phyloP scores from a whole-genome alignment of 129 eudicot species.

The carrot (Daucus carota) region DNA sequence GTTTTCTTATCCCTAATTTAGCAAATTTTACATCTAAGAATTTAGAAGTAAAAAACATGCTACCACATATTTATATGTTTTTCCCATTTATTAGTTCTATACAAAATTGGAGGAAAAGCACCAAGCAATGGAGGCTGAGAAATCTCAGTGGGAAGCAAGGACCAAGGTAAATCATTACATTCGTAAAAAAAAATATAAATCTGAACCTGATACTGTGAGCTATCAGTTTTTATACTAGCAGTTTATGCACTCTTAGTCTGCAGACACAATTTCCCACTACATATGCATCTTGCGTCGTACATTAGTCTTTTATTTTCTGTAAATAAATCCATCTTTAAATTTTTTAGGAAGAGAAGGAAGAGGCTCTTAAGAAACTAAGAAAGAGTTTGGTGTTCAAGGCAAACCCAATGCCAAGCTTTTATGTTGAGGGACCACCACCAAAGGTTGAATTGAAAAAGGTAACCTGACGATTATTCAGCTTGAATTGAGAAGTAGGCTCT shows the following conservation, averaged over 20 bases:
- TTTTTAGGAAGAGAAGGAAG: constrained; percentile 78
- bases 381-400: constrained; percentile 76
- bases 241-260: not conserved
- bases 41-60: not conserved
- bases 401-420: constrained; percentile 96
- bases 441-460: constrained; percentile 88
- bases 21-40: not conserved
- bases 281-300: not conserved
- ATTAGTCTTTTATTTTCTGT: not conserved
- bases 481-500: not conserved
- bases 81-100: constrained; percentile 35
- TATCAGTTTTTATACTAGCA: not conserved
- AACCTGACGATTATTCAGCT: not conserved
- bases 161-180: constrained; percentile 49
- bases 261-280: not conserved
- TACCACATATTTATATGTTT: not conserved
- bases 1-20: not conserved
- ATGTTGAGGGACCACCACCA: constrained; percentile 90
- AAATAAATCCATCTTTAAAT: constrained; percentile 6
- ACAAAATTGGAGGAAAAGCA: constrained; percentile 81
- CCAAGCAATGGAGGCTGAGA: constrained; percentile 80
- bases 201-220: not conserved
- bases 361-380: constrained; percentile 73
- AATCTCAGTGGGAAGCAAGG: constrained; percentile 64
- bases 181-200: not conserved